Conservation (phyloP, 2,329 filamentous ascomycete species). For the Byssoonygena ceratinophila region DNA sequence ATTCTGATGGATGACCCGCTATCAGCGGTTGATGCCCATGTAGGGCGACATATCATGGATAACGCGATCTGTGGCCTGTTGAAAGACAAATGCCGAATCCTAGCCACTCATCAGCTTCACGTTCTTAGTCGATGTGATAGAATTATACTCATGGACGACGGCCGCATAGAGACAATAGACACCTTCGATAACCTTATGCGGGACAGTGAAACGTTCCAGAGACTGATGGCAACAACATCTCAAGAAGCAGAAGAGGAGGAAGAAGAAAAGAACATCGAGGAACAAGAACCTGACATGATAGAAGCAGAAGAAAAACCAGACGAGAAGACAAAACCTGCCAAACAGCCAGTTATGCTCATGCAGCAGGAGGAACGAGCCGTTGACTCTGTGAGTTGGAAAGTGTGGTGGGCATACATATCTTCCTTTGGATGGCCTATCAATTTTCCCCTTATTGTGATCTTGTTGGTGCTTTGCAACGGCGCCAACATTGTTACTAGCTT, state of each 20-base stretch:
- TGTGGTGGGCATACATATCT: slow-evolving; percentile 66
- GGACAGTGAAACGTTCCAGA: slow-evolving; percentile 64
- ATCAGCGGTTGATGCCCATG: slow-evolving; percentile 47
- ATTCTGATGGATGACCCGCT: slow-evolving; percentile 55
- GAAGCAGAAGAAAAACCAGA: slow-evolving; percentile 41
- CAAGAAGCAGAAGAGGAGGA: slow-evolving; percentile 43
- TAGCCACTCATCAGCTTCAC: slow-evolving; percentile 92
- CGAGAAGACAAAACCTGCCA: slow-evolving; percentile 40
- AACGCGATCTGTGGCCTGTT: slow-evolving; percentile 83
- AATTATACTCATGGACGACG: slow-evolving; percentile 86
- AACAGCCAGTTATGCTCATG: slow-evolving; percentile 33
- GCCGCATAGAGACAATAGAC: slow-evolving; percentile 71
- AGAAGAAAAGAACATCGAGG: no score
- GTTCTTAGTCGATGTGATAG: slow-evolving; percentile 83
- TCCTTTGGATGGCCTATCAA: slow-evolving; percentile 62
- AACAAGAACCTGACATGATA: slow-evolving; percentile 41
- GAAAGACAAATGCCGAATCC: slow-evolving; percentile 76
- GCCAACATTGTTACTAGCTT: slow-evolving; percentile 79
- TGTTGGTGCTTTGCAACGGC: slow-evolving; percentile 64
- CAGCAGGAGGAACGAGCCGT: slow-evolving; percentile 51
- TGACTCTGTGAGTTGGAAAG: slow-evolving; percentile 65
- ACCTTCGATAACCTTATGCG: slow-evolving; percentile 83
- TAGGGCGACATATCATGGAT: slow-evolving; percentile 69
- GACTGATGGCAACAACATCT: slow-evolving; percentile 69
- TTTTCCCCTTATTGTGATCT: slow-evolving; percentile 47